Base-by-base conservation (phyloP, 768 basidiomycete species). In the Antrodiella citrinella region DNA sequence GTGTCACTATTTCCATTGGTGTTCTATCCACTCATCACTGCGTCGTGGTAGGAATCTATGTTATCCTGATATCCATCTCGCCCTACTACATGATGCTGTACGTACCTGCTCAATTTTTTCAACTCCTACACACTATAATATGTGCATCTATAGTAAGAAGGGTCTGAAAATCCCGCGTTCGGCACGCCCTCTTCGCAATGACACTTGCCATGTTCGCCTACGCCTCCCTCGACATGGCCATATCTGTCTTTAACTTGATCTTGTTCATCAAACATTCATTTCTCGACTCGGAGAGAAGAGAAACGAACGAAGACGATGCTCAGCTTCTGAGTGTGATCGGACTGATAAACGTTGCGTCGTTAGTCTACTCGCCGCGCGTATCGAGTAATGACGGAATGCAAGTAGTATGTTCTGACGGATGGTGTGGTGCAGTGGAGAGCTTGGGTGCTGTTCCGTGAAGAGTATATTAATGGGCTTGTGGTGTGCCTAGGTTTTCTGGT, bases 341-440 rank as follows among this genome's bases (percentile, higher is more conserved):
- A 3, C 25, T 50, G 4, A 24, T 44, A 3, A 50, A 50, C 23
- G 49, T n/a, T 50, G 25, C 21, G 42, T 50, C 12, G 7, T 35
- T 7, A 35, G 15, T 15, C 7, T 22, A 21, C 18, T 21, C 18
- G 7, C n/a, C 26, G 5, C 4, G 23, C 7, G 19, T 44, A 18
- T 43, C 18, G 2, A 7, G 7, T 25, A 10, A 25, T n/a, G n/a
- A n/a, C n/a, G n/a, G n/a, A n/a, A n/a, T 48, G 18, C 15, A 22
- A 4, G 10, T 22, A 50, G 49, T 44, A 44, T 26, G 42, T 50
- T 19, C 25, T 44, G n/a, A 22, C 30, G 18, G 49, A 50, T 20
- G 42, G 11, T 13, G 25, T 50, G 15, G 49, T 50, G 4, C 40
- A 43, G 5, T 50, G 49, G 49, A 18, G 49, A 26, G 40, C 49